Conservation (phyloP, 106 monocot genomes). For the Dioscorea zingiberensis region DNA sequence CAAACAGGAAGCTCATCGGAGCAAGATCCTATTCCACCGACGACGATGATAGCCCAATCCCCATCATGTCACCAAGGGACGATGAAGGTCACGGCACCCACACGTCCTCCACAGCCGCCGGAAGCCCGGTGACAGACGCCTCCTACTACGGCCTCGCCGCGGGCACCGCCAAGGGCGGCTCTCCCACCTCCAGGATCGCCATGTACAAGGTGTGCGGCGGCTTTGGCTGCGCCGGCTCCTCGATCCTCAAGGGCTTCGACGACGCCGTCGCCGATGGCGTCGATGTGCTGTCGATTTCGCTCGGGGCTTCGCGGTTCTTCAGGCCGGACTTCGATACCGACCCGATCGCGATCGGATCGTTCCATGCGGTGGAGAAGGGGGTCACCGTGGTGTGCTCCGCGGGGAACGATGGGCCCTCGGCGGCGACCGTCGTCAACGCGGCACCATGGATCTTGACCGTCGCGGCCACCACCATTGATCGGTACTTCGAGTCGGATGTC, state of each 20-base stretch:
- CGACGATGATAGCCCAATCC: neutral
- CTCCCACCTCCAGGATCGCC: constrained; percentile 44
- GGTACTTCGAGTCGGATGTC: constrained; percentile 58
- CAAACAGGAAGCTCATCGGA: constrained; percentile 74
- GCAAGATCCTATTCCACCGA: constrained; percentile 59
- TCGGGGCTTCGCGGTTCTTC: constrained; percentile 33
- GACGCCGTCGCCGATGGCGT: constrained; percentile 68
- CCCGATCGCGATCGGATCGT: constrained; percentile 76
- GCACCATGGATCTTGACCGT: constrained; percentile 91
- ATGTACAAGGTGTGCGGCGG: constrained; percentile 61
- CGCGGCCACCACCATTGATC: constrained; percentile 60
- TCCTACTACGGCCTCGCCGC: constrained; percentile 72
- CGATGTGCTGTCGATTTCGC: constrained; percentile 65
- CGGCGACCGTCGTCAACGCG: constrained; percentile 39
- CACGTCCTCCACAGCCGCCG: constrained; percentile 74
- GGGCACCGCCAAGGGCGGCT: constrained; percentile 71
- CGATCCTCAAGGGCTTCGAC: constrained; percentile 60
- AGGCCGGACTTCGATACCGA: constrained; percentile 38
- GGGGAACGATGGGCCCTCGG: constrained; percentile 64
- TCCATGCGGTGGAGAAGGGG: constrained; percentile 67
- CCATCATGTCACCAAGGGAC: constrained; percentile 46
- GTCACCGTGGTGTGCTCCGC: constrained; percentile 74
- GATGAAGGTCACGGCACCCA: constrained; percentile 71
- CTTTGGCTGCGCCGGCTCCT: constrained; percentile 49
- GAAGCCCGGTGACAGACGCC: constrained; percentile 25